Evolutionary conservation across 2,329 filamentous ascomycete genomes (phyloP).

Genomic region (Neobulgaria alba): DNA sequence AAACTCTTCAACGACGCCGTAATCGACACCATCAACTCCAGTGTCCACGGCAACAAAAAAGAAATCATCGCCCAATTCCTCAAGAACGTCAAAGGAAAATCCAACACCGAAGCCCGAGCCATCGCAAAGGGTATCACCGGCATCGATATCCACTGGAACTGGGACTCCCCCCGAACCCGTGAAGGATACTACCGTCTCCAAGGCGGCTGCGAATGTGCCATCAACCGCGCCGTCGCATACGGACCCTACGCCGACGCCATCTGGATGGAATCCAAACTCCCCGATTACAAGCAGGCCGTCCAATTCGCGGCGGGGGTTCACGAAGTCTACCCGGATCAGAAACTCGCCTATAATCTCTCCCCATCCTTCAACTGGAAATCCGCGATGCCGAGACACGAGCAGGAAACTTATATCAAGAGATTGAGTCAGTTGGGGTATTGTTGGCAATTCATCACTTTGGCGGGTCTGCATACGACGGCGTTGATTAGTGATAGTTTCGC

Average conservation of each 20-base stretch:
- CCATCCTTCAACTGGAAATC: slow-evolving; percentile 99
- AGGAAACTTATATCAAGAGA: slow-evolving; percentile 94
- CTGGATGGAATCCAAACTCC: slow-evolving; percentile 99
- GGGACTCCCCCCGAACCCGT: slow-evolving; percentile 85
- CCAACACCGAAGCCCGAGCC: slow-evolving; percentile 70
- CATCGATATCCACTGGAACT: slow-evolving; percentile 82
- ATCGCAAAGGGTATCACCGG: slow-evolving; percentile 72
- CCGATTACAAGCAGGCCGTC: slow-evolving; percentile 82
- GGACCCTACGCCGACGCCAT: slow-evolving; percentile 92
- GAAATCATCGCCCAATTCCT: slow-evolving; percentile 59
- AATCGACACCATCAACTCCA: slow-evolving; percentile 66
- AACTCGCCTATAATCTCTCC: slow-evolving; percentile 96
- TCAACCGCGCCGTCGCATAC: slow-evolving; percentile 86
- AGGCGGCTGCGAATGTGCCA: slow-evolving; percentile 82
- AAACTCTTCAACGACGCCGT: slow-evolving; percentile 91
- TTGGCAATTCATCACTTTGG: slow-evolving; percentile 99
- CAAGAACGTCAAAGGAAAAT: slow-evolving; percentile 67
- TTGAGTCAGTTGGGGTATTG: slow-evolving; percentile 86
- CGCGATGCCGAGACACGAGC: slow-evolving; percentile 82
- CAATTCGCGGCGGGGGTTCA: slow-evolving; percentile 93
- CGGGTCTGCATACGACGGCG: slow-evolving; percentile 89
- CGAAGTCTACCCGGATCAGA: slow-evolving; percentile 90
- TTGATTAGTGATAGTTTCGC: slow-evolving; percentile 87
- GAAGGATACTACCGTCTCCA: slow-evolving; percentile 93
- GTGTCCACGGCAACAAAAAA: slow-evolving; percentile 59